phyloP scores from a whole-genome alignment of 2,329 filamentous ascomycete genomes.

The Colletotrichum spinosum region DNA sequence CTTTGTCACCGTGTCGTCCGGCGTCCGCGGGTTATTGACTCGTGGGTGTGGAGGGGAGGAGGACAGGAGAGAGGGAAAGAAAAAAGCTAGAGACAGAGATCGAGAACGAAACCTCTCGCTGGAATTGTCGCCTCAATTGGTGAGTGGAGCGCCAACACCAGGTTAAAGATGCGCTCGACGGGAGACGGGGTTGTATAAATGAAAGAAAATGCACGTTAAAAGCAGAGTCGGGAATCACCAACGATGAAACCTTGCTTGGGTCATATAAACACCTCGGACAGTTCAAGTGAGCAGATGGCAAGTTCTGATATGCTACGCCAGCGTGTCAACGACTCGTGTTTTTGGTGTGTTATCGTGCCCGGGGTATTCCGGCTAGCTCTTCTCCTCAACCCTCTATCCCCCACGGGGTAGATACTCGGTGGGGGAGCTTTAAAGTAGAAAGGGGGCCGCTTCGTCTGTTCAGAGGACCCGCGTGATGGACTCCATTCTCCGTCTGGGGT shows the following conservation, averaged over 20 bases:
- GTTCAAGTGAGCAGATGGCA: not conserved
- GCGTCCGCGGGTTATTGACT: not conserved
- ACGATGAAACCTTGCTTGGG: conserved; percentile 2
- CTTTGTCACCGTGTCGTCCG: not conserved
- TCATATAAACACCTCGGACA: not conserved
- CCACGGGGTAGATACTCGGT: conserved; percentile 25
- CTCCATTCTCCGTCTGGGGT: no score
- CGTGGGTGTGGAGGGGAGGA: not conserved
- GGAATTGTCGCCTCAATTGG: not conserved
- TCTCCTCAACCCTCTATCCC: conserved; percentile 2
- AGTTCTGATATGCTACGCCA: conserved; percentile 14
- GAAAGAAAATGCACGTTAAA: not conserved
- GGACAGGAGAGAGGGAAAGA: not conserved
- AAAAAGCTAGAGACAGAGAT: not conserved
- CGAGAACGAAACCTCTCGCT: not conserved
- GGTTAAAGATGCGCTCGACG: not conserved
- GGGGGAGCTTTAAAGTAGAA: conserved; percentile 1
- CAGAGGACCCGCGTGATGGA: no score
- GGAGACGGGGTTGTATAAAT: not conserved
- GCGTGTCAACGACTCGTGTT: conserved; percentile 16
- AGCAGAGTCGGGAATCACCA: not conserved
- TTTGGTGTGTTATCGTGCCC: not conserved
- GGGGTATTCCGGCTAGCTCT: conserved; percentile 12
- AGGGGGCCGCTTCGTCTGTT: not conserved
- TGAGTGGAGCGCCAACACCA: not conserved